These are phyloP conservation scores for Saccharomyces hybrid DNA, from an alignment of 1,139 yeast species.

Conservation along the genomic window DNA sequence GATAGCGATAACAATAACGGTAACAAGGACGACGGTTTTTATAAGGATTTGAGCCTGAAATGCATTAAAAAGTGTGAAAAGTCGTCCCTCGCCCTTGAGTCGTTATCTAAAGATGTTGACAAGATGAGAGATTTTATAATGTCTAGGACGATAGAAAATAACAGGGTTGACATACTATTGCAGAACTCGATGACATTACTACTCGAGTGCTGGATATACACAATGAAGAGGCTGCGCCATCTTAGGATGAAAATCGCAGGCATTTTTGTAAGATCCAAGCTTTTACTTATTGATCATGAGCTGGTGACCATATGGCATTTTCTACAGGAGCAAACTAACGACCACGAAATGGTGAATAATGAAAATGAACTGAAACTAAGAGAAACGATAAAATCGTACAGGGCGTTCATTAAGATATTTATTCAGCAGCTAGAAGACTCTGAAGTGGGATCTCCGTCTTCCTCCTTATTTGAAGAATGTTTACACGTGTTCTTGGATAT, in stretches of 20 bases:
- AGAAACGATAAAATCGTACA: constrained; percentile 16
- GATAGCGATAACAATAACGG: constrained; percentile 3
- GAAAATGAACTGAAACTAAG: constrained; percentile 13
- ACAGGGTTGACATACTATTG: constrained; percentile 8
- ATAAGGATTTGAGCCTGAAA: constrained; percentile 21
- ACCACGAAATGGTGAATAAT: neutral
- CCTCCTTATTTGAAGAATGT: constrained; percentile 32
- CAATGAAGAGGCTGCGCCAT: constrained; percentile 14
- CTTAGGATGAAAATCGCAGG: constrained; percentile 19
- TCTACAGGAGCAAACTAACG: constrained; percentile 2
- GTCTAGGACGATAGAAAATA: constrained; percentile 1
- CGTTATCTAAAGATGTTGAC: constrained; percentile 11
- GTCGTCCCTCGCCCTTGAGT: constrained; percentile 18
- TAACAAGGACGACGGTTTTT: constrained; percentile 11
- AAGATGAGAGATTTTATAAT: constrained; percentile 13
- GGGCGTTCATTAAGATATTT: constrained; percentile 29
- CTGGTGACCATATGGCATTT: constrained; percentile 11
- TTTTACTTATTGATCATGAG: constrained; percentile 23
- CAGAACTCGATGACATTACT: constrained; percentile 20
- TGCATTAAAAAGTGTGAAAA: constrained; percentile 23
- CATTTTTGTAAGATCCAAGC: constrained; percentile 21
- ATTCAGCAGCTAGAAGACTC: constrained; percentile 31
- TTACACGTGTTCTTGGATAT: constrained; percentile 32
- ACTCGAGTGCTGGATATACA: constrained; percentile 23
- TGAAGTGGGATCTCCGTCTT: constrained; percentile 22